Evolutionary conservation across 768 basidiomycete species (phyloP).

Genomic region (Xerocomus spinulosus): DNA sequence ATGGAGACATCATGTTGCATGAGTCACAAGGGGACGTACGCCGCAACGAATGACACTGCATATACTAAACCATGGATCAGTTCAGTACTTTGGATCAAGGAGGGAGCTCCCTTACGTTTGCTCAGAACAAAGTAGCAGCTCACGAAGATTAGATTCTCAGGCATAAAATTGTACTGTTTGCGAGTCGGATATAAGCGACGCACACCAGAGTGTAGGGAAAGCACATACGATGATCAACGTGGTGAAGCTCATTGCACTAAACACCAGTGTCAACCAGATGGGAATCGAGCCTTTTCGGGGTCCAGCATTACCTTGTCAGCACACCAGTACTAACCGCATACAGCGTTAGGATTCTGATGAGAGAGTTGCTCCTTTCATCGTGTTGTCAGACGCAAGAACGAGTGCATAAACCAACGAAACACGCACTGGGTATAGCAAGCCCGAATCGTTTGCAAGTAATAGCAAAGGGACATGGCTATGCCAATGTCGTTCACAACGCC

Average conservation of each 20-base stretch:
- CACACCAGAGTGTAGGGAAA: background rate
- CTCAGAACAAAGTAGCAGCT: slow-evolving; percentile 60
- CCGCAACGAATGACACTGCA: slow-evolving; percentile 61
- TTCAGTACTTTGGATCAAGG: background rate
- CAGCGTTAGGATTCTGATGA: slow-evolving; percentile 53
- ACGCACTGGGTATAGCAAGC: slow-evolving; percentile 45
- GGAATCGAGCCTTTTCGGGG: background rate
- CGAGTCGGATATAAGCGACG: background rate
- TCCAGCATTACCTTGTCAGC: slow-evolving; percentile 48
- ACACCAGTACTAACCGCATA: slow-evolving; percentile 62
- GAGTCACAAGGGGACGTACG: slow-evolving; percentile 36
- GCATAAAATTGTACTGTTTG: slow-evolving; percentile 50
- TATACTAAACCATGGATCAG: slow-evolving; percentile 41
- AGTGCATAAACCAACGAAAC: background rate
- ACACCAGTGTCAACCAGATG: background rate
- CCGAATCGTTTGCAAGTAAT: slow-evolving; percentile 50
- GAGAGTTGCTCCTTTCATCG: slow-evolving; percentile 43
- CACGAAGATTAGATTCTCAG: slow-evolving; percentile 54
- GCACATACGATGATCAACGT: slow-evolving; percentile 53
- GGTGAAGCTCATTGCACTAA: slow-evolving; percentile 34
- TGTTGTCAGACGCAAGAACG: slow-evolving; percentile 1
- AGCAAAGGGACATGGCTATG: slow-evolving; percentile 50
- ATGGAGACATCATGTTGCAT: slow-evolving; percentile 7
- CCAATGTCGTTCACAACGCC: slow-evolving; percentile 48
- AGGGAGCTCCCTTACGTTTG: slow-evolving; percentile 45